These are phyloP conservation scores for Lepidium sativum DNA, from an alignment of 345 rosid species.

Conservation along the genomic window DNA sequence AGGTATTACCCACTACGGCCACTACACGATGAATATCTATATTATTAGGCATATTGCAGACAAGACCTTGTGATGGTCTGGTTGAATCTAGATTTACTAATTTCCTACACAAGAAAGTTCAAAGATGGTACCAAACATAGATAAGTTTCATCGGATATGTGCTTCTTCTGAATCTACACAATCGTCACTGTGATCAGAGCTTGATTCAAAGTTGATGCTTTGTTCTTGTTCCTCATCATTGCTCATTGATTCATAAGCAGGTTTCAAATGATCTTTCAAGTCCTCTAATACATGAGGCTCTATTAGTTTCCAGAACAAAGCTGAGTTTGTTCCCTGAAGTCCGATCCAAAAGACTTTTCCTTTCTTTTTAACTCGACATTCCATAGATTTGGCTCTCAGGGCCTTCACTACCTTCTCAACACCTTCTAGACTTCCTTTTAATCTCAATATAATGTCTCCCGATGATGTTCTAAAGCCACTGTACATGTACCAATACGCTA, in stretches of 20 bases:
- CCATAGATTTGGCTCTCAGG: constrained; percentile 49
- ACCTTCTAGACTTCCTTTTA: constrained; percentile 59
- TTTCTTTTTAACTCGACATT: constrained; percentile 67
- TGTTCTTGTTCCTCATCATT: constrained; percentile 18
- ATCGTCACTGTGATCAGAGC: neutral
- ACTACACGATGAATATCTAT: neutral
- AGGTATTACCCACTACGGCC: constrained; percentile 10
- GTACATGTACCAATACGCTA: constrained; percentile 90
- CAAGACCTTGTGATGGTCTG: neutral
- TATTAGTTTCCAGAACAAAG: constrained; percentile 57
- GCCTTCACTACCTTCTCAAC: constrained; percentile 47
- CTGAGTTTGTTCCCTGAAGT: constrained; percentile 52
- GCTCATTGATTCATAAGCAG: constrained; percentile 1
- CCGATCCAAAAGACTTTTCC: constrained; percentile 76
- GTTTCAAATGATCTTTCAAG: constrained; percentile 35
- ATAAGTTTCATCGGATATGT: neutral
- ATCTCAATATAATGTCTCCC: constrained; percentile 57
- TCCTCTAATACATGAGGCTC: constrained; percentile 54
- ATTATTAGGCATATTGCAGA: neutral
- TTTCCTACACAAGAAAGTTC: too few species aligned
- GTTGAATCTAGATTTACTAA: neutral
- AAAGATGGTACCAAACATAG: neutral
- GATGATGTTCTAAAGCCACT: constrained; percentile 50
- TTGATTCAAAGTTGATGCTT: constrained; percentile 9
- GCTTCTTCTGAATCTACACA: neutral